Evolutionary conservation across 352 stramenopile genomes (phyloP), one percentile per base, ranked within the genome.

Genomic region (Phytophthora tentaculata): DNA sequence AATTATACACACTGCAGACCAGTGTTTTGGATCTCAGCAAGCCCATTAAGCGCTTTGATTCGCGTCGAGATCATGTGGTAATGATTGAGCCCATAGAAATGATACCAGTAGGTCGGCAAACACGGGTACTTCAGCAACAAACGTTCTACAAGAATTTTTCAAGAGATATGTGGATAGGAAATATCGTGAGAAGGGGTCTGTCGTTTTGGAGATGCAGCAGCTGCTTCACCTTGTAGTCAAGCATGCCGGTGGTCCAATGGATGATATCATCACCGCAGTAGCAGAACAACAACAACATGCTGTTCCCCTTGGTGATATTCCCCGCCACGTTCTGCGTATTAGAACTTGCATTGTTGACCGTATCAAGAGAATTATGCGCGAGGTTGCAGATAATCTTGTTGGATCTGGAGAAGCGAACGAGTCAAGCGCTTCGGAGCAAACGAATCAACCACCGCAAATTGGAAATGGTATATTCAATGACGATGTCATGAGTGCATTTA

Each of bases 131-230:
- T 32, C 28, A 8, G 3, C 28, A 32, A 8, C 32, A 55, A 55
- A 35, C 32, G 0, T 58, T 48, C 14, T 58, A 58, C 16, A 35
- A 47, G 3, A 58, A 58, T 22, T 5, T 48, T 58, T 58, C 14
- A 14, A 37, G 16, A 29, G 51, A 3, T 58, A 48, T 7, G 32
- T 58, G 8, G 51, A 58, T 22, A 3, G 14, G 19, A 45, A 3
- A 22, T 32, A 32, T 9, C 29, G 19, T 58, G 19, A 13, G 10
- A 58, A 47, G 12, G 10, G 20, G 0, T 32, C 19, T 3, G 47
- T 29, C 6, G 51, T 58, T 48, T 48, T 58, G 4, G 51, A 58
- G 20, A 58, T 58, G 51, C 51, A 58, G 14, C 17, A 20, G 1
- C 28, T 47, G 22, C 20, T 58, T 22, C 51, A 58, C 39, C 51